These are phyloP conservation scores for Cadophora malorum DNA, from an alignment of 2,329 filamentous ascomycete species.

Conservation along the genomic window DNA sequence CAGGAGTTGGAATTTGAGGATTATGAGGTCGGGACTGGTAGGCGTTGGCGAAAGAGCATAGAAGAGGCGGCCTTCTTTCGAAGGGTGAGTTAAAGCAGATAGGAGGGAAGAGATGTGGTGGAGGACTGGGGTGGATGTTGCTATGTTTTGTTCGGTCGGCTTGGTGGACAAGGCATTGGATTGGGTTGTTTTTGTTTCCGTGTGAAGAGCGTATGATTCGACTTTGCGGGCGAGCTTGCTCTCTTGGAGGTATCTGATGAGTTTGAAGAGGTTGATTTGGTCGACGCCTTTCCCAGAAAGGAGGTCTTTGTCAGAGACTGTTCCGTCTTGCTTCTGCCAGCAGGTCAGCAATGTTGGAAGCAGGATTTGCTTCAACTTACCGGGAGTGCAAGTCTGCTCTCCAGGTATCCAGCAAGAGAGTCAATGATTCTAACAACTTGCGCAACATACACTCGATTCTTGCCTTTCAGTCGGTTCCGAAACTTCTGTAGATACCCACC, in stretches of 20 bases:
- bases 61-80: slow-evolving; percentile 71
- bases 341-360: slow-evolving; percentile 31
- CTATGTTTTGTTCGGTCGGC: slow-evolving; percentile 23
- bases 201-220: slow-evolving; percentile 79
- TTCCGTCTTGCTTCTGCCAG: slow-evolving; percentile 61
- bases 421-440: slow-evolving; percentile 85
- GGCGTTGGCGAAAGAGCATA: slow-evolving; percentile 55
- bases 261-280: slow-evolving; percentile 91
- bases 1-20: slow-evolving; percentile 84
- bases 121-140: slow-evolving; percentile 42
- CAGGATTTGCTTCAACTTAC: slow-evolving; percentile 45
- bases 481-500: slow-evolving; percentile 86
- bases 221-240: slow-evolving; percentile 95
- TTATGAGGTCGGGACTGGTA: slow-evolving; percentile 53
- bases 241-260: slow-evolving; percentile 86
- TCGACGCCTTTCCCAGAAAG: slow-evolving; percentile 87
- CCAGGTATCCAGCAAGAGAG: slow-evolving; percentile 74
- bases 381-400: slow-evolving; percentile 56
- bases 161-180: slow-evolving; percentile 32
- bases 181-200: slow-evolving; percentile 45
- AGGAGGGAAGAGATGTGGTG: slow-evolving; percentile 73
- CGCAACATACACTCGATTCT: slow-evolving; percentile 89
- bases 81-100: slow-evolving; percentile 83
- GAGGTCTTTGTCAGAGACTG: slow-evolving; percentile 73
- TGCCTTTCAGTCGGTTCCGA: slow-evolving; percentile 85